phyloP scores from a whole-genome alignment of 2,329 filamentous ascomycete genomes.

The Blastomyces silverae region DNA sequence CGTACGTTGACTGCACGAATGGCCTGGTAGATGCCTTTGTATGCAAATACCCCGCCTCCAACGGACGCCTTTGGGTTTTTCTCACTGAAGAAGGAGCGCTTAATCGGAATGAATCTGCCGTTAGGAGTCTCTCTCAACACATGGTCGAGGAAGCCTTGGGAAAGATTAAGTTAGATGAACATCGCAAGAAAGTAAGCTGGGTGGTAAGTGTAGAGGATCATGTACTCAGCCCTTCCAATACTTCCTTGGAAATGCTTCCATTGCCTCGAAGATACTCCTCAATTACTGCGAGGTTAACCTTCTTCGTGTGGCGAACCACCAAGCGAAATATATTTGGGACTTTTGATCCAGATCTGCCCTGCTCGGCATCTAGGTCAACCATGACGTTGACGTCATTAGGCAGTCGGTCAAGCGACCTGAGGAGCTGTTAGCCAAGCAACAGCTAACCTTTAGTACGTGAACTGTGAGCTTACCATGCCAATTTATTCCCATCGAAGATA shows the following conservation, averaged over 20 bases:
- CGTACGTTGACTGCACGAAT: constrained; percentile 64
- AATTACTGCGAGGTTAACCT: constrained; percentile 61
- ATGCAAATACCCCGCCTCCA: constrained; percentile 63
- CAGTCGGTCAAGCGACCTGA: constrained; percentile 36
- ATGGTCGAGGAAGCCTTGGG: constrained; percentile 74
- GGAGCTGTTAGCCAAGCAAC: background rate
- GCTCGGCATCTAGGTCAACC: constrained; percentile 67
- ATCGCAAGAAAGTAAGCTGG: too few relatives aligned
- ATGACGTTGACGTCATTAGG: constrained; percentile 48
- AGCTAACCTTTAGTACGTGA: constrained; percentile 32
- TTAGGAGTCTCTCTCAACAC: constrained; percentile 74
- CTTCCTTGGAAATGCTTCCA: constrained; percentile 55
- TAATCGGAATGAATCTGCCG: constrained; percentile 60
- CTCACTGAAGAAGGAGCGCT: constrained; percentile 71
- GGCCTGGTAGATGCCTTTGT: constrained; percentile 85
- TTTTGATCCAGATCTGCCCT: constrained; percentile 39
- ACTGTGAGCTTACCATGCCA: constrained; percentile 64
- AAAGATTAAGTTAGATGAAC: constrained; percentile 13
- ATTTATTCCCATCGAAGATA: constrained; percentile 75
- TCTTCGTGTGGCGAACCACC: constrained; percentile 57
- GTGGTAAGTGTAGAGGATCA: too few relatives aligned
- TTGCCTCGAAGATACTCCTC: constrained; percentile 58
- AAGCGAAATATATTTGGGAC: constrained; percentile 53
- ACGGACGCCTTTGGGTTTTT: constrained; percentile 48
- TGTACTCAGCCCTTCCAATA: constrained; percentile 71